Conservation (phyloP, 1,284 basidiomycete species). For the Rhodotorula glutinis region DNA sequence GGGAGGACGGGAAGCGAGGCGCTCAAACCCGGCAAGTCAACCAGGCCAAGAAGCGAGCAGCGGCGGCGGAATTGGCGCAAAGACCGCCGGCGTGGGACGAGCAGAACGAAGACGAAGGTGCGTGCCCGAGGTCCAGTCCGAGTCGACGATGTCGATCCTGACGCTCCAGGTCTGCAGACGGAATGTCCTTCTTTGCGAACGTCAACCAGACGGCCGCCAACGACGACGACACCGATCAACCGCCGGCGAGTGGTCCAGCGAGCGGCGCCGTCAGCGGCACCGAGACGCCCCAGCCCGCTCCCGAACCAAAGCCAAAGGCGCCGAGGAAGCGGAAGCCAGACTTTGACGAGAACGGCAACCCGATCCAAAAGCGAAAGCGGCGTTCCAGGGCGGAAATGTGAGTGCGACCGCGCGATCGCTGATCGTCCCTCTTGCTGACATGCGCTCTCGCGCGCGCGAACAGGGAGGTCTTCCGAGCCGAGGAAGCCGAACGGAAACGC, state of each 20-base stretch:
- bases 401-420: neutral
- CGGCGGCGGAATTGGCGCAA: conserved; percentile 12
- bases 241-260: neutral
- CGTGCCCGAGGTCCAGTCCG: neutral
- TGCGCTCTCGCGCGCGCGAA: neutral
- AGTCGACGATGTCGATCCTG: neutral
- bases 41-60: conserved; percentile 14
- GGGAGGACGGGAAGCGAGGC: conserved; percentile 29
- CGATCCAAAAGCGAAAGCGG: conserved; percentile 33
- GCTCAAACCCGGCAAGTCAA: conserved; percentile 29
- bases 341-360: conserved; percentile 31
- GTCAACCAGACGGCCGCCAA: conserved; percentile 21
- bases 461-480: conserved; percentile 20
- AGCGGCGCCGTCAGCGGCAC: conserved; percentile 13
- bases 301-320: conserved; percentile 16
- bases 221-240: conserved; percentile 36
- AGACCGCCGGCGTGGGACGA: conserved; percentile 17
- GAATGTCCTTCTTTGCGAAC: conserved; percentile 37
- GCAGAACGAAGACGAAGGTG: conserved; percentile 37
- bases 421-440: too few relatives aligned
- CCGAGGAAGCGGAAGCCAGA: conserved; percentile 29
- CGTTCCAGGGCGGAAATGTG: conserved; percentile 34
- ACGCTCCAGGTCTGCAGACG: conserved; percentile 13
- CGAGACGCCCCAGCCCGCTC: conserved; percentile 11
- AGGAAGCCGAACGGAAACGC: conserved; percentile 19